These are phyloP conservation scores for Pseudogymnoascus sp. DNA, from an alignment of 2,329 filamentous ascomycete species.

Conservation along the genomic window DNA sequence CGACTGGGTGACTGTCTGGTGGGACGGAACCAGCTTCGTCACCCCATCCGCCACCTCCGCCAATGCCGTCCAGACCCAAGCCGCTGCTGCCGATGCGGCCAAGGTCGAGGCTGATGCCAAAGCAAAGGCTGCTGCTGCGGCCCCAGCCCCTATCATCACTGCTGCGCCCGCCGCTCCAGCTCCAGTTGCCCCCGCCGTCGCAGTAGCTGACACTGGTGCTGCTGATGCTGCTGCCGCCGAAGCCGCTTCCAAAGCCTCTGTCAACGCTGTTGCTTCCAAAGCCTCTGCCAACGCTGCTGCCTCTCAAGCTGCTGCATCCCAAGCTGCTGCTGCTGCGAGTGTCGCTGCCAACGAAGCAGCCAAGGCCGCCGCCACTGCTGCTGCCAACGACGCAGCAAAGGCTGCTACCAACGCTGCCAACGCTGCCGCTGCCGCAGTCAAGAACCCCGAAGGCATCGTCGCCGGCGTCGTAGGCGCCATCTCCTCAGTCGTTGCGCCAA, in stretches of 20 bases:
- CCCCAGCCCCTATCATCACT: conserved; percentile 7
- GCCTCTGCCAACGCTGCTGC: not conserved
- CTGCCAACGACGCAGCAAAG: not conserved
- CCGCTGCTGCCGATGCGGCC: not conserved
- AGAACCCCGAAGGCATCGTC: not conserved
- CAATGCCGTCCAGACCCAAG: not conserved
- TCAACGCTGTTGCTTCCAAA: conserved; percentile 4
- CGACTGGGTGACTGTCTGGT: conserved; percentile 17
- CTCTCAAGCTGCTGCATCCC: not conserved
- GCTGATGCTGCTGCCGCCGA: conserved; percentile 10
- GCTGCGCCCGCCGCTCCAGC: conserved; percentile 8
- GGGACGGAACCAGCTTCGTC: conserved; percentile 19
- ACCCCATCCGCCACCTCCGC: conserved; percentile 5
- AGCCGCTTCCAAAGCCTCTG: not conserved
- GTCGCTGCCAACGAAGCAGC: not conserved
- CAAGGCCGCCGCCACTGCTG: not conserved
- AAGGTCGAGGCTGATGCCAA: conserved; percentile 12
- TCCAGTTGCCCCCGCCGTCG: not conserved
- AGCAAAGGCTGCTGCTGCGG: not conserved
- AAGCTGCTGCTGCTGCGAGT: not conserved
- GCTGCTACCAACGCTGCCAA: conserved; percentile 8
- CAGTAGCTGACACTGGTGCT: conserved; percentile 2
- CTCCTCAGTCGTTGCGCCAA: not conserved
- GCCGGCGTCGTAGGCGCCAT: not conserved
- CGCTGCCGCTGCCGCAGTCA: not conserved